Evolutionary conservation across 805 yeast genomes (phyloP).

Genomic region (Candida glaebosa): DNA sequence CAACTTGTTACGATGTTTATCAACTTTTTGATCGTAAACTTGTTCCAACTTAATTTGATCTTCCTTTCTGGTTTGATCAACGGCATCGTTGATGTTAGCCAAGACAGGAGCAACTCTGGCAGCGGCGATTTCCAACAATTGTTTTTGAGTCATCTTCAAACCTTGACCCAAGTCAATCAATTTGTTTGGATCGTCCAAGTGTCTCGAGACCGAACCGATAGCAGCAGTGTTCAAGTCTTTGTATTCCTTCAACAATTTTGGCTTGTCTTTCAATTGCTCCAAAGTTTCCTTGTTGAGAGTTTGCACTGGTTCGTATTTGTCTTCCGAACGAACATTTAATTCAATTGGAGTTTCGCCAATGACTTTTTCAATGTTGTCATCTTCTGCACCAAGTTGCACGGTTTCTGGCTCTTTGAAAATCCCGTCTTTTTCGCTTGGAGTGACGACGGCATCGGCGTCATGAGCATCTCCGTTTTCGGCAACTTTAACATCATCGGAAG

Average conservation of each 20-base stretch:
- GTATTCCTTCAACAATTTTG: conserved; percentile 46
- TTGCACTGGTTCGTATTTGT: conserved; percentile 32
- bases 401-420: conserved; percentile 13
- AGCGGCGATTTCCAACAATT: conserved; percentile 53
- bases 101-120: conserved; percentile 54
- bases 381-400: conserved; percentile 11
- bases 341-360: conserved; percentile 33
- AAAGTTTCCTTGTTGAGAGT: conserved; percentile 33
- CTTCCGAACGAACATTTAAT: conserved; percentile 28
- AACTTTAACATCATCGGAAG: conserved; percentile 7
- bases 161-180: conserved; percentile 53
- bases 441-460: conserved; percentile 10
- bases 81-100: conserved; percentile 48
- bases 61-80: conserved; percentile 38
- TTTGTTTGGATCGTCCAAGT: conserved; percentile 48
- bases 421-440: conserved; percentile 10
- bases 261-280: conserved; percentile 43
- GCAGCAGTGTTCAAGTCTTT: conserved; percentile 48
- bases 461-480: conserved; percentile 9
- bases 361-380: conserved; percentile 25
- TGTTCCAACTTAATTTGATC: conserved; percentile 42
- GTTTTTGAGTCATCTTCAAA: conserved; percentile 50
- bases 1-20: conserved; percentile 33
- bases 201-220: conserved; percentile 40
- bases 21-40: conserved; percentile 33